Base-by-base conservation (phyloP, 331 rosid species). In the Rhamnella rubrinervis region DNA sequence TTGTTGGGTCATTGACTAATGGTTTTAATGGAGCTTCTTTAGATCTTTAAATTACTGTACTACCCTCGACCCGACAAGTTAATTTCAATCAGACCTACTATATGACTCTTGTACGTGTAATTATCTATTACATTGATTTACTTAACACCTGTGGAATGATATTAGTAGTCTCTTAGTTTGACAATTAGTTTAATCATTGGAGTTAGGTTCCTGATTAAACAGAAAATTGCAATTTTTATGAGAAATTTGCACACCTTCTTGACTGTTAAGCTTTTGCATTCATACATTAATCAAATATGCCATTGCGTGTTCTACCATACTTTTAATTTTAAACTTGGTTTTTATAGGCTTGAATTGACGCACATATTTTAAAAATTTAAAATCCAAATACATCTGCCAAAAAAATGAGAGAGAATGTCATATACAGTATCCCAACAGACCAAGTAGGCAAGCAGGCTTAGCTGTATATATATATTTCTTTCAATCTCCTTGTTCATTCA, bases 221-320 rank as follows among this genome's bases (percentile, higher is more conserved):
- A 37, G 61, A 53, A 53, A 66, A 37, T 8, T 8, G 56, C 55
- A 55, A 67, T 55, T 17, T 66, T 2, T 46, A 50, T 51, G 37
- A 40, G 53, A 55, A 39, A 41, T 53, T 16, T 6, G 23, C 40
- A 12, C 16, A 21, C 62, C 21, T 40, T 53, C 40, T 40, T 38
- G 6, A 14, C 63, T 15, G 72, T 68, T 68, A 35, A 41, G 55
- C 63, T 55, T 44, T 68, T 68, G 72, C 61, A 41, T 39, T 56
- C 61, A 10, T 37, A 17, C 31, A 67, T 21, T 23, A 23, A 23
- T 39, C 31, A 7, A 40, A 68, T 55, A 55, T 8, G 40, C 10
- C 23, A 31, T 25, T 10, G 53, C 62, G 23, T 67, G 63, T 6
- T 55, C 55, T 41, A 67, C 55, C 14, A 17, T 17, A 4, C 25